These are phyloP conservation scores for Fomitopsis pinicola DNA, from an alignment of 1,284 basidiomycete genomes.

Conservation along the genomic window DNA sequence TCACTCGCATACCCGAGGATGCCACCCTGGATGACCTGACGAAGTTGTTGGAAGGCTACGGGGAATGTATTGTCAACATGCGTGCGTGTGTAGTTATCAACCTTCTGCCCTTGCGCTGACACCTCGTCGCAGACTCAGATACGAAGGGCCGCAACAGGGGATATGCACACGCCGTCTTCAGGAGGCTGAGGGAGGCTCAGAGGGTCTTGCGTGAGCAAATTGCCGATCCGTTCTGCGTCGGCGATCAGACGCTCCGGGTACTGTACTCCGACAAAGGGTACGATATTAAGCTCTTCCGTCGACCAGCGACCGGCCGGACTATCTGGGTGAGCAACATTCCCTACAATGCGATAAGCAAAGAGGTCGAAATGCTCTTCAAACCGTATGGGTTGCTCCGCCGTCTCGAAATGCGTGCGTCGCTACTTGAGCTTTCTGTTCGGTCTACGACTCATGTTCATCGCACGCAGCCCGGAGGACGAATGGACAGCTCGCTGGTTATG, in stretches of 20 bases:
- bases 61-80: neutral
- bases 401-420: neutral
- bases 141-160: neutral
- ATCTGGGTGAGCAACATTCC: conserved; percentile 10
- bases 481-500: neutral
- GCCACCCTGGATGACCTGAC: neutral
- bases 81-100: neutral
- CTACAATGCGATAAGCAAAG: neutral
- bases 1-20: neutral
- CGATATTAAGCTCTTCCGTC: neutral
- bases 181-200: neutral
- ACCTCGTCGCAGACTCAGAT: neutral
- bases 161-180: neutral
- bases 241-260: neutral
- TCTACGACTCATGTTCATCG: neutral
- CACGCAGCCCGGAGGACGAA: neutral
- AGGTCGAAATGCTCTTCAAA: neutral
- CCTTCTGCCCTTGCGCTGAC: neutral
- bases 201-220: neutral
- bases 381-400: neutral
- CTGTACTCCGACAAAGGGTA: neutral
- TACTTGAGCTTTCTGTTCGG: neutral
- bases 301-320: neutral
- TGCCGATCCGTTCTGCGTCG: neutral
- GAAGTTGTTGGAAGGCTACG: neutral